Percentiles rank a stretch among this genome's conserved stretches.
These are phyloP conservation scores for Candida jianshihensis DNA, from an alignment of 805 yeast genomes.

Conservation along the genomic window DNA sequence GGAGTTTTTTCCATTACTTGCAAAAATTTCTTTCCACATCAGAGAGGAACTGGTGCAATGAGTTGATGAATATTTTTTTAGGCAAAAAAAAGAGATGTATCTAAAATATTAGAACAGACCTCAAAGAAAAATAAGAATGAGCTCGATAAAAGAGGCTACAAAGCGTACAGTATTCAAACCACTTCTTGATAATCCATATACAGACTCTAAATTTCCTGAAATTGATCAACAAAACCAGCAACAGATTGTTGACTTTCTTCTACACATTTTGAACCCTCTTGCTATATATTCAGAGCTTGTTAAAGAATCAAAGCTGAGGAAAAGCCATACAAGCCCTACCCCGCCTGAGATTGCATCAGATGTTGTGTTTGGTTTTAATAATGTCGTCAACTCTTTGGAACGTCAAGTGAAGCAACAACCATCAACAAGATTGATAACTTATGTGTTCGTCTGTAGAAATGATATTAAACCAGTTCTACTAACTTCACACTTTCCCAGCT, in stretches of 20 bases:
- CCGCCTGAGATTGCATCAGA: slow-evolving; percentile 10
- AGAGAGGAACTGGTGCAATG: too few relatives aligned
- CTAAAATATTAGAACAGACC: too few relatives aligned
- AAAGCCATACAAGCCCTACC: slow-evolving; percentile 5
- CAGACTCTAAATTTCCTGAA: slow-evolving; percentile 39
- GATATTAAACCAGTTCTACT: slow-evolving; percentile 46
- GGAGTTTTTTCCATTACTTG: too few relatives aligned
- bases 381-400: slow-evolving; percentile 43
- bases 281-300: slow-evolving; percentile 22
- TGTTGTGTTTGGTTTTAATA: slow-evolving; percentile 48
- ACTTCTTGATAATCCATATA: slow-evolving; percentile 55
- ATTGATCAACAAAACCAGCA: slow-evolving; percentile 31
- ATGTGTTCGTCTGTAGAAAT: slow-evolving; percentile 55
- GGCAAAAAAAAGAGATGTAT: too few relatives aligned
- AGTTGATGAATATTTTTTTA: too few relatives aligned
- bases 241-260: slow-evolving; percentile 32
- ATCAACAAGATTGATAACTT: slow-evolving; percentile 5
- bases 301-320: slow-evolving; percentile 2
- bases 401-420: slow-evolving; percentile 26
- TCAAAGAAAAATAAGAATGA: too few relatives aligned
- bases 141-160: slow-evolving; percentile 40
- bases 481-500: slow-evolving; percentile 50
- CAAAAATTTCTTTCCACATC: too few relatives aligned
- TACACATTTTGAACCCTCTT: slow-evolving; percentile 27
- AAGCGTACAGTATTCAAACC: slow-evolving; percentile 58